Evolutionary conservation across 768 basidiomycete species (phyloP), one percentile per base, ranked within the genome.

Genomic region (Baorangia bicolor): DNA sequence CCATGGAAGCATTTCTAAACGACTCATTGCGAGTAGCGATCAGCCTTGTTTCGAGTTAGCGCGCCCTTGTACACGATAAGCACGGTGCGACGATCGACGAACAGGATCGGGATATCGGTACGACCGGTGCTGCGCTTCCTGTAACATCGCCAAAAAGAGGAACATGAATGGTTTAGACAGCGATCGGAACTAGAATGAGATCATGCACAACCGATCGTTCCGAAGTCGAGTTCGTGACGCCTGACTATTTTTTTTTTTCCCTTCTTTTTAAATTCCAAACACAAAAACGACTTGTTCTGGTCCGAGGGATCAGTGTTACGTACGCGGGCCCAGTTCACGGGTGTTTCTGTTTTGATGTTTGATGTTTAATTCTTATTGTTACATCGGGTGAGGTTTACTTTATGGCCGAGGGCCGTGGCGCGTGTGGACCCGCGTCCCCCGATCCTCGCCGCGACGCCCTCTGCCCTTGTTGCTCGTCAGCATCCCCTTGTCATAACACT

Each of bases 101-200:
- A 21, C 13, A 21, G 33, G 11, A 10, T 30, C 43, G 20, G 34
- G 28, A 33, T 18, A 31, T 34, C 42, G 27, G 21, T 21, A 33
- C 28, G 33, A 50, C 31, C 21, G 16, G 6, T 20, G 40, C 20
- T 14, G 20, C 18, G 9, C 27, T 16, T 13, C 21, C 11, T 46
- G 47, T 49, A 43, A 42, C 18, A 16, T 25, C 10, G 20, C 35
- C 34, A 34, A 27, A 5, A 23, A 44, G 30, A 8, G 8, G 16
- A 30, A 18, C 7, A 31, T n/a, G 11, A 49, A 35, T 8, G 10
- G 28, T 41, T 14, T 12, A 31, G 33, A 49, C 55, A 21, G 47
- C 44, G 50, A 61, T 45, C 56, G 33, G 53, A 64, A 35, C 58
- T 61, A n/a, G 42, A 10, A 48, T 40, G 57, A 56, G 55, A 42